These are phyloP conservation scores for Auxenochlorella pyrenoidosa DNA, from an alignment of 139 green algal genomes.

Conservation along the genomic window DNA sequence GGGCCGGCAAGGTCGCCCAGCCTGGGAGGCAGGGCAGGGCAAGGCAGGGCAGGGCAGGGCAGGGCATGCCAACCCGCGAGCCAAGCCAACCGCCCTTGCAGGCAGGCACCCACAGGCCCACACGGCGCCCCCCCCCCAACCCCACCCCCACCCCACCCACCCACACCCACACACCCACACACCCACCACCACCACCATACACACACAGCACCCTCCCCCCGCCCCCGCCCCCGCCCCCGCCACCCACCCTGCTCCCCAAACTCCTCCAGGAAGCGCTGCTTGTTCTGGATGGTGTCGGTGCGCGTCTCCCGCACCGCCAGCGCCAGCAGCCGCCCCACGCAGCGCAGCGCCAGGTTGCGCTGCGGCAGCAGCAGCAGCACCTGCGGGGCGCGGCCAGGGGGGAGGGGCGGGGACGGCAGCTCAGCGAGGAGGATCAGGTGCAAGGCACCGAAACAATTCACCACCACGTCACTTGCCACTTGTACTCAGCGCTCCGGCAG, in stretches of 20 bases:
- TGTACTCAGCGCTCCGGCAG: too few relatives aligned
- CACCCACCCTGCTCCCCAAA: conserved; percentile 70
- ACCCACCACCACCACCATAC: too few relatives aligned
- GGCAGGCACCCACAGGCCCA: too few relatives aligned
- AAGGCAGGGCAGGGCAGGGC: too few relatives aligned
- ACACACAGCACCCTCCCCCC: not conserved
- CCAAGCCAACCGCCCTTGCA: not conserved
- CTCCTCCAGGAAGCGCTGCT: conserved; percentile 87
- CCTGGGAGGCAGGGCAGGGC: not conserved
- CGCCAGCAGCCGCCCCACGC: conserved; percentile 74
- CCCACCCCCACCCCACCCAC: not conserved
- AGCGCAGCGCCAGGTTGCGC: conserved; percentile 77
- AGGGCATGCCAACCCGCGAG: not conserved
- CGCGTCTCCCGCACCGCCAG: conserved; percentile 84
- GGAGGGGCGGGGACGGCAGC: not conserved
- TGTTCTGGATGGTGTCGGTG: conserved; percentile 78
- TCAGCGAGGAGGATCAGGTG: too few relatives aligned
- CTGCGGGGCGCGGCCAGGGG: conserved; percentile 13
- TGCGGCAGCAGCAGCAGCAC: conserved; percentile 92
- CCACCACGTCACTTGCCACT: too few relatives aligned
- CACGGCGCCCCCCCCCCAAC: not conserved
- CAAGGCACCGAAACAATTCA: too few relatives aligned
- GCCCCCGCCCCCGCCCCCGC: not conserved
- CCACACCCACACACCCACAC: not conserved
- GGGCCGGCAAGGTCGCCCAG: not conserved